Evolutionary conservation across 1,284 basidiomycete genomes (phyloP), one percentile per base, ranked within the genome.

Genomic region (Ceratobasidium papillatum): DNA sequence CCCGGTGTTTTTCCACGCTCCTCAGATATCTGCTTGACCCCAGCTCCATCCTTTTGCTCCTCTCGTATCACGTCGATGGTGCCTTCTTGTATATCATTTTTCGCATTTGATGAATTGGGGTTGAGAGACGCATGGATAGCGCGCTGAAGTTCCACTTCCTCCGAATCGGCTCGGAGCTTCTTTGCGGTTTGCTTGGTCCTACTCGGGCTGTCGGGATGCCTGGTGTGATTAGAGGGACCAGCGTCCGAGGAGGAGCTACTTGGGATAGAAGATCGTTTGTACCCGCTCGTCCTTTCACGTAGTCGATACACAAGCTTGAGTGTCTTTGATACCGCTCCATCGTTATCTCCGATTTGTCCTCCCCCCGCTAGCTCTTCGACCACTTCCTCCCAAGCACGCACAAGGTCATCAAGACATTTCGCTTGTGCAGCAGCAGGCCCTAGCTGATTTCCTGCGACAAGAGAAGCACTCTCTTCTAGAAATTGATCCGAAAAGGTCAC

Each of bases 221-320:
- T 19, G 32, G 4, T 19, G 9, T 32, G 12, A 34, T 34, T 58
- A 1, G 54, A 36, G 17, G 32, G 14, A 25, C 4, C 14, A 25
- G 3, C 22, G n/a, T 30, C 45, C 12, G 41, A 32, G 14, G 19
- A 22, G 12, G 62, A 49, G 8, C 38, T 32, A 17, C 25, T 62
- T 51, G 34, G 75, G 54, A 27, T 74, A 45, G 41, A 49, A 19
- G 68, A 72, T 64, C 52, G 75, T 71, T 65, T 76, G 27, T 61
- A 54, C 27, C n/a, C 19, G 47, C 43, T 27, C 25, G 30, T 3
- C 32, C 51, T 58, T 74, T 58, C 69, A 43, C 78, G 74, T 41
- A 56, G 78, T 14, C 83, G 79, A 68, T 84, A 84, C 0, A 84
- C 82, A n/a, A 84, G 75, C 69, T 81, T 81, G 11, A 84, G 76